Conservation (phyloP, 805 yeast species). For the Komagataella kurtzmanii region DNA sequence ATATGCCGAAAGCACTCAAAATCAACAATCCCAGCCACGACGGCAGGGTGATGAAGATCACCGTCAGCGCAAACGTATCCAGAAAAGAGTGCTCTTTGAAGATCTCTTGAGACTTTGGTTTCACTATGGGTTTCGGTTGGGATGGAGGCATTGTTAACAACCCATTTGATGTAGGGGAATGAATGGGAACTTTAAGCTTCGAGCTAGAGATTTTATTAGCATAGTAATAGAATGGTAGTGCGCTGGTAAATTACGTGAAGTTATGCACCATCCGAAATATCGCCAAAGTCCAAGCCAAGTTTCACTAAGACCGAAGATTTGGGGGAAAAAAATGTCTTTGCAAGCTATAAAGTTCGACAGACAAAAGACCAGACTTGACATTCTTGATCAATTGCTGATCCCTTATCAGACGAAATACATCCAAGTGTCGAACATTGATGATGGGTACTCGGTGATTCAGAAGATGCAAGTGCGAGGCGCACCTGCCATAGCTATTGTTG, state of each 20-base stretch:
- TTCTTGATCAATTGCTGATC: constrained; percentile 70
- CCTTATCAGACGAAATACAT: constrained; percentile 73
- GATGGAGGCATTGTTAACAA: background rate
- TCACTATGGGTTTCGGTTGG: background rate
- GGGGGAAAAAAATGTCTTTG: constrained; percentile 18
- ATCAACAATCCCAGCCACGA: constrained; percentile 6
- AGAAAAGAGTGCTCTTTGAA: constrained; percentile 15
- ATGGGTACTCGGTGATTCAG: constrained; percentile 74
- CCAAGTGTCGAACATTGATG: constrained; percentile 45
- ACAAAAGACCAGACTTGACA: constrained; percentile 29
- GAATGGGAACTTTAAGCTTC: background rate
- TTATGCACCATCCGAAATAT: no score
- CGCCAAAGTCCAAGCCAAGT: background rate
- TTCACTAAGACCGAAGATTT: background rate
- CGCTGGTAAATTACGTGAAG: background rate
- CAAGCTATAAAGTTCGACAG: constrained; percentile 61
- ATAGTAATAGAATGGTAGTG: background rate
- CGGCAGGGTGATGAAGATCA: constrained; percentile 16
- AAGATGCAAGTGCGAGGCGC: constrained; percentile 96
- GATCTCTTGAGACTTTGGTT: background rate
- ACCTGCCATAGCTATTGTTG: constrained; percentile 96
- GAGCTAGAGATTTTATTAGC: background rate
- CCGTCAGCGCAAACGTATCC: constrained; percentile 19
- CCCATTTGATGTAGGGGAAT: background rate
- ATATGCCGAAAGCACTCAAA: constrained; percentile 2